These are phyloP conservation scores for Sporopachydermia quercuum DNA, from an alignment of 805 yeast genomes.

Conservation along the genomic window DNA sequence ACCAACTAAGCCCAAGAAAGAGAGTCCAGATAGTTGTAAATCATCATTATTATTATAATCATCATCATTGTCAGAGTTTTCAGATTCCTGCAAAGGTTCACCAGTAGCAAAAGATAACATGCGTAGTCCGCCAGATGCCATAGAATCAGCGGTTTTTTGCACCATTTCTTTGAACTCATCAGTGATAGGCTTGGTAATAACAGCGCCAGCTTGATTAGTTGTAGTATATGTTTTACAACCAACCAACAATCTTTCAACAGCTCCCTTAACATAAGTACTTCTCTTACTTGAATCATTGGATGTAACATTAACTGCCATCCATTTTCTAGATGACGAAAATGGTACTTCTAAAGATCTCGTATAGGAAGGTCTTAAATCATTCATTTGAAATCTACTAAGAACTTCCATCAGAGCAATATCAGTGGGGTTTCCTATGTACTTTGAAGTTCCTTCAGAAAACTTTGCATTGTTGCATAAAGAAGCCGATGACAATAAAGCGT, in stretches of 20 bases:
- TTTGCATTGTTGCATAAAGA: slow-evolving; percentile 56
- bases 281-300: neutral
- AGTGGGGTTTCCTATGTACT: slow-evolving; percentile 81
- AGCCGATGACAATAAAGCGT: neutral
- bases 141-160: slow-evolving; percentile 37
- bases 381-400: slow-evolving; percentile 51
- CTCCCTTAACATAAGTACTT: slow-evolving; percentile 70
- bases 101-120: slow-evolving; percentile 67
- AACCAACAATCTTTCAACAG: slow-evolving; percentile 57
- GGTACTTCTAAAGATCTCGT: slow-evolving; percentile 63
- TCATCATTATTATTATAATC: slow-evolving; percentile 17
- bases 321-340: slow-evolving; percentile 71
- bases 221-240: slow-evolving; percentile 46
- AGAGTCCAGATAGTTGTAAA: slow-evolving; percentile 39
- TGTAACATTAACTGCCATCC: slow-evolving; percentile 72
- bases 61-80: slow-evolving; percentile 11
- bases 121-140: slow-evolving; percentile 78
- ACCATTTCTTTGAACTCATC: slow-evolving; percentile 34
- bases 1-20: slow-evolving; percentile 78
- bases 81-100: slow-evolving; percentile 19
- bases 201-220: slow-evolving; percentile 38
- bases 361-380: slow-evolving; percentile 49
- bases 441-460: slow-evolving; percentile 51
- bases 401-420: slow-evolving; percentile 83
- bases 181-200: slow-evolving; percentile 32